A percentile compares a stretch with the other conserved stretches of the same genome.
Conservation (phyloP, 2,329 filamentous ascomycete genomes). For the Hymenoscyphus repandus region DNA sequence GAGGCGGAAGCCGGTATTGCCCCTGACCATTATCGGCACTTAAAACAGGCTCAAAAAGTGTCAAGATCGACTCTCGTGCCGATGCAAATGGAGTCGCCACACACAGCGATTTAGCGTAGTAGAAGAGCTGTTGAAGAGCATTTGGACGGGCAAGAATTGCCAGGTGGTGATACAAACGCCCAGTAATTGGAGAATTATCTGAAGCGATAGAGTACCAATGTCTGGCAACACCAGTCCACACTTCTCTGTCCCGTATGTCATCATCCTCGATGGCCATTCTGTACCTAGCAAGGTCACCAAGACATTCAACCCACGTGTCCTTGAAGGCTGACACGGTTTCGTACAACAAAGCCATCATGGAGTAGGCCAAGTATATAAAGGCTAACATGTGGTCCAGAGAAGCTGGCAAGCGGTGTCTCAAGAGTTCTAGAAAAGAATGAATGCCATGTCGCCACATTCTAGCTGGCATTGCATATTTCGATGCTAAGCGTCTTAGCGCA, state of each 20-base stretch:
- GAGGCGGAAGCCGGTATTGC: constrained; percentile 34
- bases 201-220: constrained; percentile 49
- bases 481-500: constrained; percentile 22
- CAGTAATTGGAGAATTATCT: constrained; percentile 68
- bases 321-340: constrained; percentile 77
- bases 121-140: constrained; percentile 65
- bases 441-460: constrained; percentile 88
- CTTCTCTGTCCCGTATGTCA: constrained; percentile 4
- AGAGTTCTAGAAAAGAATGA: constrained; percentile 71
- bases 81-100: constrained; percentile 52
- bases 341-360: constrained; percentile 77
- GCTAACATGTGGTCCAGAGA: constrained; percentile 82
- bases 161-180: constrained; percentile 81
- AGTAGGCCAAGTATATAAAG: constrained; percentile 82
- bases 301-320: constrained; percentile 78
- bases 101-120: constrained; percentile 65
- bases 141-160: constrained; percentile 72
- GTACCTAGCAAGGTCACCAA: constrained; percentile 78
- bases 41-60: constrained; percentile 58
- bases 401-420: constrained; percentile 65
- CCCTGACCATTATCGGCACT: constrained; percentile 32
- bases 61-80: constrained; percentile 66
- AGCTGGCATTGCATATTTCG: constrained; percentile 73
- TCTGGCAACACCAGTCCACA: neutral
- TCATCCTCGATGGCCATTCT: constrained; percentile 12